Conservation (phyloP, 2,329 filamentous ascomycete genomes). For the Xylariaceae sp. region DNA sequence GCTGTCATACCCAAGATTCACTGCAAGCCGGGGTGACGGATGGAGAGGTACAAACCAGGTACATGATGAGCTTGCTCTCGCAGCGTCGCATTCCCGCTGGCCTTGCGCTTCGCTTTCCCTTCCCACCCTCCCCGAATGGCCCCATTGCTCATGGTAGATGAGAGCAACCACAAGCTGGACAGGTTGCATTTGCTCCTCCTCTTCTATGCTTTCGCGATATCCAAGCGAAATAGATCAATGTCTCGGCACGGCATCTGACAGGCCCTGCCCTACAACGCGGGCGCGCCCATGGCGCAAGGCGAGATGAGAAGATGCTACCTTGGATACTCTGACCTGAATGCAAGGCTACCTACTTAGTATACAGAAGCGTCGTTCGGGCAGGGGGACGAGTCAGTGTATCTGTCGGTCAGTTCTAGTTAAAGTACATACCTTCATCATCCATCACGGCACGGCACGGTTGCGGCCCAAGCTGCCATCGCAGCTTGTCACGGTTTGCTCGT, state of each 20-base stretch:
- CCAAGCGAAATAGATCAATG: too few species aligned
- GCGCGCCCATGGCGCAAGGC: conserved; percentile 11
- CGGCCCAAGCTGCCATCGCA: conserved; percentile 2
- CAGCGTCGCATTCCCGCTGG: conserved; percentile 9
- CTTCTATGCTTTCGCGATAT: neutral
- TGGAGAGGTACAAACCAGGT: conserved; percentile 9
- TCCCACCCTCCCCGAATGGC: neutral
- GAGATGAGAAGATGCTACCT: conserved; percentile 16
- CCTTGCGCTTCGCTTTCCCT: conserved; percentile 2
- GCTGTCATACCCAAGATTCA: conserved; percentile 26
- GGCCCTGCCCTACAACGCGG: too few species aligned
- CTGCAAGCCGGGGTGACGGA: conserved; percentile 10
- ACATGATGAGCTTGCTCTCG: conserved; percentile 5
- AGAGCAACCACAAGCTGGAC: too few species aligned
- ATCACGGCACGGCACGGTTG: neutral
- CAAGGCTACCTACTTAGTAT: too few species aligned
- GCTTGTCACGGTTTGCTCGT: neutral
- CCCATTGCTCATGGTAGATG: too few species aligned
- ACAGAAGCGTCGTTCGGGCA: too few species aligned
- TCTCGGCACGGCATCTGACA: too few species aligned
- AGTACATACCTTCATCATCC: too few species aligned
- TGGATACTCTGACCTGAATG: too few species aligned
- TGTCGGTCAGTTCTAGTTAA: too few species aligned
- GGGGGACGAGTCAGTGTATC: too few species aligned
- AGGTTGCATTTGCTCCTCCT: too few species aligned